Evolutionary conservation across 805 yeast genomes (phyloP).

Genomic region (Phaffomyces antillensis): DNA sequence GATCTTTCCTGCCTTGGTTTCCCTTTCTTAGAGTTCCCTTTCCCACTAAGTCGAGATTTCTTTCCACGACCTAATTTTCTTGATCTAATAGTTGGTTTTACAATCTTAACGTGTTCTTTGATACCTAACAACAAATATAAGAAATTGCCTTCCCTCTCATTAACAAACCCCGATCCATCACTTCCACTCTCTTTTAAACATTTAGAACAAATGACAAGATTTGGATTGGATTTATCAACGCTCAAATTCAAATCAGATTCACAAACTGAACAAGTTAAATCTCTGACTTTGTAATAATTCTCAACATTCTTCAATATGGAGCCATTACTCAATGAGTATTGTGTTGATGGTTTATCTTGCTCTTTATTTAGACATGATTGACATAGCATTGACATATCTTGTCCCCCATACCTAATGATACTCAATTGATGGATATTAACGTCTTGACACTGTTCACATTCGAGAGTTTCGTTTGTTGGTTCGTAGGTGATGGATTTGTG

Average conservation of each 20-base stretch:
- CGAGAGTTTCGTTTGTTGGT: conserved; percentile 33
- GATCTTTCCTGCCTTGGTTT: conserved; percentile 13
- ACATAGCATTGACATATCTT: conserved; percentile 47
- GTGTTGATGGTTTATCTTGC: conserved; percentile 38
- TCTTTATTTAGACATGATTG: conserved; percentile 36
- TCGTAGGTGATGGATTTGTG: conserved; percentile 40
- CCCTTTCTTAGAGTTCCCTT: conserved; percentile 5
- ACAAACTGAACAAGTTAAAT: conserved; percentile 41
- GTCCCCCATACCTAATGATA: conserved; percentile 46
- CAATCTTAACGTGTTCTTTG: conserved; percentile 27
- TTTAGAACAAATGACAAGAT: conserved; percentile 33
- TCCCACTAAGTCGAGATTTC: conserved; percentile 12
- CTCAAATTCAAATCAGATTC: conserved; percentile 33
- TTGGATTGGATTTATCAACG: conserved; percentile 23
- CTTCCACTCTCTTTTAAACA: conserved; percentile 29
- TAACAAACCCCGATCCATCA: conserved; percentile 22
- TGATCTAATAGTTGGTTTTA: conserved; percentile 16
- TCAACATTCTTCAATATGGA: conserved; percentile 42
- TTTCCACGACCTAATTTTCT: conserved; percentile 32
- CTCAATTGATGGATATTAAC: conserved; percentile 45
- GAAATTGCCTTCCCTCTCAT: conserved; percentile 42
- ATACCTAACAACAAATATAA: conserved; percentile 41
- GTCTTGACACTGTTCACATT: conserved; percentile 52
- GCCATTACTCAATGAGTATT: conserved; percentile 47
- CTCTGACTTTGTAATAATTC: conserved; percentile 43